Percentiles rank a stretch among this genome's conserved stretches.
These are phyloP conservation scores for Pseudogymnoascus sp. DNA, from an alignment of 2,329 filamentous ascomycete species.

Conservation along the genomic window DNA sequence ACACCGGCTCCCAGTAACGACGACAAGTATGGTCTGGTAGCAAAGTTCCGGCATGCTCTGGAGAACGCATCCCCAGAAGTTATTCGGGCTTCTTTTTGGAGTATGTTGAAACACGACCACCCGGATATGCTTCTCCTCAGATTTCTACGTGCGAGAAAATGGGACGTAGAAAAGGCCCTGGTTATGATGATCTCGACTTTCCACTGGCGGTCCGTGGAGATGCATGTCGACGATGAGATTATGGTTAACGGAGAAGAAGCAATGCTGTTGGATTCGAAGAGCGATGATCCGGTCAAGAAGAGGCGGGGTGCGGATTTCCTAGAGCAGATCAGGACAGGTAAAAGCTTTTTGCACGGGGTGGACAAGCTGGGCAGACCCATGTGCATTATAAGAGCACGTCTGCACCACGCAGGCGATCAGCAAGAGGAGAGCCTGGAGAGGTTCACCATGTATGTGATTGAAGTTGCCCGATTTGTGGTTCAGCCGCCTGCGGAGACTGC, in stretches of 20 bases:
- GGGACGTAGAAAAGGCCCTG: constrained; percentile 88
- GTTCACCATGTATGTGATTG: constrained; percentile 90
- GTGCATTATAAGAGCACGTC: constrained; percentile 71
- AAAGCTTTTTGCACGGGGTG: constrained; percentile 81
- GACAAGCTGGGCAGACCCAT: constrained; percentile 82
- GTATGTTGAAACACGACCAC: constrained; percentile 90
- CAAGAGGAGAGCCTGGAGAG: constrained; percentile 72
- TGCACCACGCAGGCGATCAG: constrained; percentile 79
- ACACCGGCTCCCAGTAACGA: constrained; percentile 41
- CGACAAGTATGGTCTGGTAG: constrained; percentile 88
- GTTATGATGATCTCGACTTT: constrained; percentile 93
- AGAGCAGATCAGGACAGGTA: constrained; percentile 76
- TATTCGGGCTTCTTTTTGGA: constrained; percentile 77
- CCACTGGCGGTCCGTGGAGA: constrained; percentile 77
- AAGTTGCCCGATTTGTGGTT: constrained; percentile 81
- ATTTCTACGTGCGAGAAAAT: constrained; percentile 84
- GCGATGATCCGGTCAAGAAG: constrained; percentile 54
- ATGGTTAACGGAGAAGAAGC: constrained; percentile 66
- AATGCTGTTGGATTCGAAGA: constrained; percentile 51
- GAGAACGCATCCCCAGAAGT: constrained; percentile 68
- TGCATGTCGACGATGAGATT: constrained; percentile 84
- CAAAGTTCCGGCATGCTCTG: constrained; percentile 75
- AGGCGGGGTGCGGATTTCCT: constrained; percentile 66
- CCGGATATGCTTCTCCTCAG: constrained; percentile 77
- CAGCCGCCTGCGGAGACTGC: constrained; percentile 79